Percentiles rank a stretch among this genome's conserved stretches.
Conservation (phyloP, 352 stramenopile species). For the Phytophthora pinifolia region DNA sequence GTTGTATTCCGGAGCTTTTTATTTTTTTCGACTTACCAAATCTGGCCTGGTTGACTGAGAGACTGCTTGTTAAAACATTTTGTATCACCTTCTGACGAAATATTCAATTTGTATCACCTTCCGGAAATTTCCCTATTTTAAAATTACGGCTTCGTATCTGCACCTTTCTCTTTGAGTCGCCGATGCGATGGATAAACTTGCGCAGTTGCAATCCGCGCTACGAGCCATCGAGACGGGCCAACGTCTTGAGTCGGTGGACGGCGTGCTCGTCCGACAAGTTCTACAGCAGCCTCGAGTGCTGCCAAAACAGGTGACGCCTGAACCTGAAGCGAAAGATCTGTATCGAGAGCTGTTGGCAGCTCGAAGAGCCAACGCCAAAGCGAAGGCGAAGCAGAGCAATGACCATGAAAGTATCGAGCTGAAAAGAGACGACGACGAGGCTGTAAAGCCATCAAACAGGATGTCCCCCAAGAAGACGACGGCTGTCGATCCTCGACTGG, state of each 20-base stretch:
- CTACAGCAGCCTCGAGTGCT: slow-evolving; percentile 30
- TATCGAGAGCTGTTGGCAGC: slow-evolving; percentile 47
- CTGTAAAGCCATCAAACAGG: not conserved
- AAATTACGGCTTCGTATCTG: too few species aligned
- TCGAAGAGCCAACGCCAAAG: slow-evolving; percentile 21
- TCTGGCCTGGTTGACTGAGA: too few species aligned
- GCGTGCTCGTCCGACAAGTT: slow-evolving; percentile 51
- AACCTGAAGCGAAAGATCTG: slow-evolving; percentile 35
- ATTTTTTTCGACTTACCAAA: too few species aligned
- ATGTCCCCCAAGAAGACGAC: slow-evolving; percentile 16
- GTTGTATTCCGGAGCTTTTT: too few species aligned
- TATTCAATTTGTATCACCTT: too few species aligned
- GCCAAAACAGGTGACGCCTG: not conserved
- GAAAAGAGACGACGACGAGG: not conserved
- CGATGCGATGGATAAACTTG: slow-evolving; percentile 28
- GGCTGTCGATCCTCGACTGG: not conserved
- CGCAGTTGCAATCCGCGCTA: slow-evolving; percentile 49
- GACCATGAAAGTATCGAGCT: not conserved
- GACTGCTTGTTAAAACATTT: too few species aligned
- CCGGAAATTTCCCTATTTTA: too few species aligned
- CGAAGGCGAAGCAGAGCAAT: slow-evolving; percentile 11
- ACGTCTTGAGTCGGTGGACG: slow-evolving; percentile 47
- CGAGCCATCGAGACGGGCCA: slow-evolving; percentile 57
- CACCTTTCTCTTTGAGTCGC: not conserved
- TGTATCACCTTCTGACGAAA: too few species aligned